Base-by-base conservation (phyloP, 352 stramenopile genomes). In the Phytopythium mirpurense region DNA sequence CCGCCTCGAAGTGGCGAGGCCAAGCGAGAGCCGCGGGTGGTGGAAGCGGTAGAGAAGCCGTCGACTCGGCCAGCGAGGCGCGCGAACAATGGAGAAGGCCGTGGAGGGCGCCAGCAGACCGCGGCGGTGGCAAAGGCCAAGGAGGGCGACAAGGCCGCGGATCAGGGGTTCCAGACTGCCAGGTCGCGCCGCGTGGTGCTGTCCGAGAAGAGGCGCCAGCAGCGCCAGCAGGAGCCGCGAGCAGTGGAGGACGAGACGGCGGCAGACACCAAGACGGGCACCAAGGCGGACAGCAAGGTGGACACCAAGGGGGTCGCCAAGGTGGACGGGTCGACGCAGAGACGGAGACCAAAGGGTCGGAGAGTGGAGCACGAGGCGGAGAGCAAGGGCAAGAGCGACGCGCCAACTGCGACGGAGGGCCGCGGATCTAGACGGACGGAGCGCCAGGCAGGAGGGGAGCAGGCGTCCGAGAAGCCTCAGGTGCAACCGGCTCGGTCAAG, bases 91-190 rank as follows among this genome's bases (percentile, higher is more conserved):
- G 0, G 41, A 32, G 3, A 21, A 5, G 2, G 7, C 2, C 41
- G 27, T n/a, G n/a, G n/a, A n/a, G n/a, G n/a, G n/a, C n/a, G n/a
- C n/a, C n/a, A n/a, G n/a, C n/a, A n/a, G n/a, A n/a, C n/a, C n/a
- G n/a, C n/a, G n/a, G n/a, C n/a, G n/a, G n/a, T n/a, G n/a, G n/a
- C n/a, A n/a, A n/a, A n/a, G n/a, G n/a, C n/a, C n/a, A n/a, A n/a
- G n/a, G n/a, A 62, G 48, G 37, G 32, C 3, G 40, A 56, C 16
- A 26, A 60, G 15, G 38, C 54, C 18, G 48, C 18, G 18, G 37
- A 57, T 14, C 40, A 49, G 15, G 59, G 47, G 3, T 70, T 70
- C 41, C 47, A 68, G 57, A 70, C 67, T 5, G 57, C 62, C 57
- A 67, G 67, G 51, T 60, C 63, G 14, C 59, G 60, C 14, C 67